Evolutionary conservation across 106 monocot genomes (phyloP).

Genomic region (Phalaenopsis aphrodite): DNA sequence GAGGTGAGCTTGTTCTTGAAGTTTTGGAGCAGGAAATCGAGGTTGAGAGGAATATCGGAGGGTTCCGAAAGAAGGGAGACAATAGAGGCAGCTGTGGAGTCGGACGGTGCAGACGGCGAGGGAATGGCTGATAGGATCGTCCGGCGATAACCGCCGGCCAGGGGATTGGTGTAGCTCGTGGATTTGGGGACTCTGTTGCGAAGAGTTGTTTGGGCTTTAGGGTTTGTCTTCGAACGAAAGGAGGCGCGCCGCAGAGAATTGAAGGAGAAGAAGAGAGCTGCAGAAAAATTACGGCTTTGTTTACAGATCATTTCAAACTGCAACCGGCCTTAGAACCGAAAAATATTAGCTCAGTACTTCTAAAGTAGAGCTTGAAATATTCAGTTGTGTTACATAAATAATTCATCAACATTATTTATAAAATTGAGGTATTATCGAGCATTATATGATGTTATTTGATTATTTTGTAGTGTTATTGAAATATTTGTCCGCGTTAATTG

Average conservation of each 20-base stretch:
- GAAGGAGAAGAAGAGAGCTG: conserved; percentile 1
- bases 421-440: too few relatives aligned
- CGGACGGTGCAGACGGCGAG: not conserved
- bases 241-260: not conserved
- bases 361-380: too few relatives aligned
- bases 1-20: conserved; percentile 18
- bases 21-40: conserved; percentile 17
- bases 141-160: not conserved
- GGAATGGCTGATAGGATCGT: not conserved
- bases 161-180: not conserved
- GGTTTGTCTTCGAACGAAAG: conserved; percentile 6
- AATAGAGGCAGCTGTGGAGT: conserved; percentile 11
- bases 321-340: not conserved
- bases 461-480: too few relatives aligned
- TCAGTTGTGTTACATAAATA: too few relatives aligned
- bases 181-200: not conserved
- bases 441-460: too few relatives aligned
- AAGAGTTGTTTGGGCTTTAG: not conserved
- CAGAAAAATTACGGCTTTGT: conserved; percentile 6
- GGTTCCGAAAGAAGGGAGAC: conserved; percentile 19
- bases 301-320: not conserved
- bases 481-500: too few relatives aligned
- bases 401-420: too few relatives aligned
- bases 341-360: too few relatives aligned
- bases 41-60: not conserved